A percentile compares a stretch with the other conserved stretches of the same genome.
These are phyloP conservation scores for Calendula officinalis DNA, from an alignment of 129 eudicot species.

Conservation along the genomic window DNA sequence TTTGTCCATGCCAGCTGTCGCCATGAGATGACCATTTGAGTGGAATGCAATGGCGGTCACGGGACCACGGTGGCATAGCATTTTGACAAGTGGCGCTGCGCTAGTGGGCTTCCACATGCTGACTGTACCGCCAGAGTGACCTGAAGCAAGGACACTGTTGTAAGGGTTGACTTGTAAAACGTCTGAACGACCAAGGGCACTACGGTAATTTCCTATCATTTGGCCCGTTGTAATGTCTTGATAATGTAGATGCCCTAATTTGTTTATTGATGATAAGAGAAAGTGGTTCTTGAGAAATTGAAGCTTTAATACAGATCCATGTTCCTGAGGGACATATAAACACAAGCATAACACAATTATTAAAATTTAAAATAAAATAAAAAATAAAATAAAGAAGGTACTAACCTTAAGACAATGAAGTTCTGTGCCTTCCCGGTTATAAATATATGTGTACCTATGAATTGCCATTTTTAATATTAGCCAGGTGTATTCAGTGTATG, in stretches of 20 bases:
- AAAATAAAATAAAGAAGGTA: neutral
- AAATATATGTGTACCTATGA: slow-evolving; percentile 75
- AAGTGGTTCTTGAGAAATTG: slow-evolving; percentile 76
- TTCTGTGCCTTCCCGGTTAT: slow-evolving; percentile 68
- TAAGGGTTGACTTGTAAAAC: slow-evolving; percentile 64
- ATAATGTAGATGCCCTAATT: slow-evolving; percentile 71
- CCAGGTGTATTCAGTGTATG: neutral
- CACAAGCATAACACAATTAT: neutral
- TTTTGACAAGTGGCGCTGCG: slow-evolving; percentile 69
- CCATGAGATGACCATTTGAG: slow-evolving; percentile 90
- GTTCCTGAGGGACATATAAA: slow-evolving; percentile 50
- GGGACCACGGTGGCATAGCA: slow-evolving; percentile 82
- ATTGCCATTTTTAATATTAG: slow-evolving; percentile 1
- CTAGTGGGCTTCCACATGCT: slow-evolving; percentile 96
- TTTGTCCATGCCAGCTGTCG: slow-evolving; percentile 85
- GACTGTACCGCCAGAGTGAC: slow-evolving; percentile 74
- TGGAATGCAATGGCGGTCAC: slow-evolving; percentile 78
- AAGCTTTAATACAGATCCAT: slow-evolving; percentile 73
- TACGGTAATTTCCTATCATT: slow-evolving; percentile 66
- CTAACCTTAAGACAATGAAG: slow-evolving; percentile 86
- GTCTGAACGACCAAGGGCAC: slow-evolving; percentile 66
- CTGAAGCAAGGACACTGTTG: slow-evolving; percentile 67
- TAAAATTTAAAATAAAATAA: too few relatives aligned
- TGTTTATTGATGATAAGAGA: slow-evolving; percentile 74
- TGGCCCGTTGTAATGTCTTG: slow-evolving; percentile 88